These are phyloP conservation scores for Suhomyces guaymorum DNA, from an alignment of 1,139 yeast species.

Conservation along the genomic window DNA sequence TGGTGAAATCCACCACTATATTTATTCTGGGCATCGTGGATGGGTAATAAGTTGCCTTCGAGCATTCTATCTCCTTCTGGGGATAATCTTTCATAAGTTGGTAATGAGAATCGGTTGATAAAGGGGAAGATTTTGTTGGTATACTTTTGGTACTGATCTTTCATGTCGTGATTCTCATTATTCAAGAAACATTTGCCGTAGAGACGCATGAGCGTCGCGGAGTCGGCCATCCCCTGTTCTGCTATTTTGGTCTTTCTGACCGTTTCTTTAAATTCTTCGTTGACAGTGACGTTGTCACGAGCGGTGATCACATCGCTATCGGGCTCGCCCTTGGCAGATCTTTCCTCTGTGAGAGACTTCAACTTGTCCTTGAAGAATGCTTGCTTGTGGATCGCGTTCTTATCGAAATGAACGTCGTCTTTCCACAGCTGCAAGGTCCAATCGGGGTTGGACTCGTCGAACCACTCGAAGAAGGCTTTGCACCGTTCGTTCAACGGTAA, in stretches of 20 bases:
- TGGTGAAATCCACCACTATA: constrained; percentile 11
- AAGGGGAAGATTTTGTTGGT: constrained; percentile 34
- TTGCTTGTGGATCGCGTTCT: constrained; percentile 28
- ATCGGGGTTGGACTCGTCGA: constrained; percentile 23
- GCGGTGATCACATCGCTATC: constrained; percentile 16
- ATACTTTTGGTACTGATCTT: constrained; percentile 18
- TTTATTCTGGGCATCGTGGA: constrained; percentile 12
- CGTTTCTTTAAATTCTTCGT: constrained; percentile 18
- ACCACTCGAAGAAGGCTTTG: constrained; percentile 28
- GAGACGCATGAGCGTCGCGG: constrained; percentile 32
- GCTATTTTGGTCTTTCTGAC: constrained; percentile 20
- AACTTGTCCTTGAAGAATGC: constrained; percentile 18
- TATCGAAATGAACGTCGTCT: constrained; percentile 26
- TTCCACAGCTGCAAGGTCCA: constrained; percentile 25
- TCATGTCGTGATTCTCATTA: constrained; percentile 6
- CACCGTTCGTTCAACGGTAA: constrained; percentile 31
- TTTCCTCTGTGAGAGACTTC: constrained; percentile 14
- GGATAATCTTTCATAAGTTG: constrained; percentile 23
- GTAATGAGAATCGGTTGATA: constrained; percentile 23
- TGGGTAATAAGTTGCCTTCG: constrained; percentile 15
- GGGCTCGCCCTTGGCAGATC: constrained; percentile 9
- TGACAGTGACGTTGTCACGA: constrained; percentile 23
- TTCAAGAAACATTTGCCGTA: constrained; percentile 40
- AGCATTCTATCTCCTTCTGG: constrained; percentile 7
- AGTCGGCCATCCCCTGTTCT: constrained; percentile 41